Conservation (phyloP, 345 rosid genomes). For the Euphorbia peplus region DNA sequence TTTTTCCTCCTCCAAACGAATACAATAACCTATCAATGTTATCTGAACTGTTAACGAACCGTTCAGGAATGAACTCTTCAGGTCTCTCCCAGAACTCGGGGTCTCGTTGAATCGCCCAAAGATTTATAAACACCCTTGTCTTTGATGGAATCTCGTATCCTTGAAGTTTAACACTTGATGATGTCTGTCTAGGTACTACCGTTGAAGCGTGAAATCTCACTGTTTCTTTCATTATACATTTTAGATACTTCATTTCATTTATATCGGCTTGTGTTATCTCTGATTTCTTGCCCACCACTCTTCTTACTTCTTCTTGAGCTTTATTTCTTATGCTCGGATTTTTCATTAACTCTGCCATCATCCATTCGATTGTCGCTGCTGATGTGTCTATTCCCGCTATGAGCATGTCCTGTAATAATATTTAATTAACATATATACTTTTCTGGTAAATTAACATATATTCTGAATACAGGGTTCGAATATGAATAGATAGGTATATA, state of each 20-base stretch:
- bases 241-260: slow-evolving; percentile 7
- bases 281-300: slow-evolving; percentile 8
- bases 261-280: neutral
- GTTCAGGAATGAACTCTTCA: slow-evolving; percentile 8
- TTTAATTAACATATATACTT: no score
- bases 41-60: neutral
- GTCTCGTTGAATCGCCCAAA: slow-evolving; percentile 11
- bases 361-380: slow-evolving; percentile 24
- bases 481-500: no score
- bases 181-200: slow-evolving; percentile 3
- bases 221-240: slow-evolving; percentile 11
- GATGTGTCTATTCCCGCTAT: slow-evolving; percentile 17
- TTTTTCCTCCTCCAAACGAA: slow-evolving; percentile 7
- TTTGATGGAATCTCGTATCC: slow-evolving; percentile 15
- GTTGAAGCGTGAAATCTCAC: slow-evolving; percentile 6
- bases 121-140: slow-evolving; percentile 10
- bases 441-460: no score
- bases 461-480: no score
- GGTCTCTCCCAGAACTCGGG: slow-evolving; percentile 11
- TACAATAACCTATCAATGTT: neutral
- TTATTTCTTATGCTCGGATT: slow-evolving; percentile 20
- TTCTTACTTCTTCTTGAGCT: slow-evolving; percentile 19
- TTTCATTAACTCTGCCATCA: slow-evolving; percentile 26
- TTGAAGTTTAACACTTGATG: slow-evolving; percentile 7
- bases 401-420: slow-evolving; percentile 31